Conservation (phyloP, 2,329 filamentous ascomycete genomes). For the Monilinia polystroma region DNA sequence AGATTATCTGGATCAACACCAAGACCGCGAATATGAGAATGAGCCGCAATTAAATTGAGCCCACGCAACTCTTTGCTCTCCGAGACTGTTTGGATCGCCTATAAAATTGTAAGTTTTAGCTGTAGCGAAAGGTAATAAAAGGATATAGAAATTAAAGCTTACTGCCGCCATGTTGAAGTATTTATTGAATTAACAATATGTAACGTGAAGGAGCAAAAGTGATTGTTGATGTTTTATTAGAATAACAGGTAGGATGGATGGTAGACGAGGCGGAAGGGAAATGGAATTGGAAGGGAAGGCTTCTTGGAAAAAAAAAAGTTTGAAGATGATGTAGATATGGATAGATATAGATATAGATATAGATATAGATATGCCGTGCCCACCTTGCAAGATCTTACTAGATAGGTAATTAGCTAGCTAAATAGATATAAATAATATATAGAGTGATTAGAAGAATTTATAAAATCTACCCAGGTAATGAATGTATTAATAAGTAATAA, state of each 20-base stretch:
- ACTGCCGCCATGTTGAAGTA: constrained; percentile 19
- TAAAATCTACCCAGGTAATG: no score
- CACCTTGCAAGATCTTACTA: no score
- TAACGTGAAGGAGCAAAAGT: not conserved
- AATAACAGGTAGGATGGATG: no score
- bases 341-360: no score
- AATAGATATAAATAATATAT: no score
- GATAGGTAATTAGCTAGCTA: no score
- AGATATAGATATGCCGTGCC: no score
- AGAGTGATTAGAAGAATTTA: no score
- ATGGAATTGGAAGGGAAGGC: no score
- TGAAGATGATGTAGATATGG: not conserved
- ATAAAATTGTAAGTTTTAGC: constrained; percentile 1
- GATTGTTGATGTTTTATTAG: no score
- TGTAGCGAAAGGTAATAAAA: not conserved
- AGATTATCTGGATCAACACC: constrained; percentile 90
- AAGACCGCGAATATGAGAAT: constrained; percentile 95
- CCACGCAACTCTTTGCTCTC: constrained; percentile 95
- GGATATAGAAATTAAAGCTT: not conserved
- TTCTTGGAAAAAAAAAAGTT: constrained; percentile 4
- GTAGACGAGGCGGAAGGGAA: constrained; percentile 2
- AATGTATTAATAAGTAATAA: no score
- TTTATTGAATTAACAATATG: not conserved
- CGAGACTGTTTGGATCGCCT: constrained; percentile 78
- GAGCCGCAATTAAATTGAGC: constrained; percentile 94